phyloP scores from a whole-genome alignment of 2,329 filamentous ascomycete genomes.

The Lachnellula occidentalis region DNA sequence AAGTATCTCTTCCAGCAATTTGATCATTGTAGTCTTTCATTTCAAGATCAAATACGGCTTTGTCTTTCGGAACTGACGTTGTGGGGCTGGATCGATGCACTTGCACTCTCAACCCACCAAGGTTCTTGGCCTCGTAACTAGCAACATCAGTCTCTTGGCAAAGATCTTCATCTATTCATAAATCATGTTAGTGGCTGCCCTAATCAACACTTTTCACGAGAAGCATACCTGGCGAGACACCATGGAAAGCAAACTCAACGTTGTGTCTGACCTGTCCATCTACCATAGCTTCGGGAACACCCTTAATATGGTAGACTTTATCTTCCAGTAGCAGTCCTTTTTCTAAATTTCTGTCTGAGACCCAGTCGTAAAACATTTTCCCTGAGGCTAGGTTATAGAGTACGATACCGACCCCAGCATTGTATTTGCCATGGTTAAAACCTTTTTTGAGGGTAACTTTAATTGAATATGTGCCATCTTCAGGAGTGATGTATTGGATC shows the following conservation, averaged over 20 bases:
- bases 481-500: slow-evolving; percentile 6
- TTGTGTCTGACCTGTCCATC: too few species aligned
- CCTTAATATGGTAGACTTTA: too few species aligned
- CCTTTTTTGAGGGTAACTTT: slow-evolving; percentile 11
- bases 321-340: too few species aligned
- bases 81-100: too few species aligned
- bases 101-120: too few species aligned
- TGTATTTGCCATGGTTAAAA: background rate
- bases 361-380: background rate
- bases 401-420: background rate
- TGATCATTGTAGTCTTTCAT: background rate
- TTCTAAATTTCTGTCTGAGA: too few species aligned
- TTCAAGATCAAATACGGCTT: too few species aligned
- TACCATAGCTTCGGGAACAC: too few species aligned
- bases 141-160: background rate
- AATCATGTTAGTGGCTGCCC: background rate
- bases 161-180: background rate
- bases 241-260: too few species aligned
- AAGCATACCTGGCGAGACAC: too few species aligned
- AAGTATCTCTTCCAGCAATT: background rate
- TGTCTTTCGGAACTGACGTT: too few species aligned
- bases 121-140: background rate
- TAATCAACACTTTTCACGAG: too few species aligned
- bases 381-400: background rate
- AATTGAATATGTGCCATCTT: slow-evolving; percentile 5